Evolutionary conservation across 805 yeast species (phyloP).

Genomic region (Lachancea meyersii): DNA sequence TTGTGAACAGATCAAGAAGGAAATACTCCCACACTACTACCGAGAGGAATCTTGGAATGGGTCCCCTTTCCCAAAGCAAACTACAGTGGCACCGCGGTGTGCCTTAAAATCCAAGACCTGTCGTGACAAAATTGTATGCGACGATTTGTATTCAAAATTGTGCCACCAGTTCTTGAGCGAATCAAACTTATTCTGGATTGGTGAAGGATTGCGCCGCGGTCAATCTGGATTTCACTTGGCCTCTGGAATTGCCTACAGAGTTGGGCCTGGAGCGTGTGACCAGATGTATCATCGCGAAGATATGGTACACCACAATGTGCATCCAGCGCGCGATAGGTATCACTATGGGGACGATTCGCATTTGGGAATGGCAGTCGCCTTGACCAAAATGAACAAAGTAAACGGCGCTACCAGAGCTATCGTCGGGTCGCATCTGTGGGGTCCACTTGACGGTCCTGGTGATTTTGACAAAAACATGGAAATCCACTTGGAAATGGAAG

Average conservation of each 20-base stretch:
- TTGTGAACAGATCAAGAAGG: conserved; percentile 16
- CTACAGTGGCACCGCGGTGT: conserved; percentile 22
- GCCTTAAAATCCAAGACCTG: conserved; percentile 15
- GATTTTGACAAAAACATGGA: conserved; percentile 21
- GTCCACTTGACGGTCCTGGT: conserved; percentile 22
- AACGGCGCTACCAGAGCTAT: conserved; percentile 33
- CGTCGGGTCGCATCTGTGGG: conserved; percentile 34
- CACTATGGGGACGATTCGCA: conserved; percentile 13
- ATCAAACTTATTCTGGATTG: conserved; percentile 18
- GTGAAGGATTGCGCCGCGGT: conserved; percentile 15
- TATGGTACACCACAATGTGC: conserved; percentile 27
- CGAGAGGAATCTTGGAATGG: conserved; percentile 23
- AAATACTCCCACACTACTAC: conserved; percentile 22
- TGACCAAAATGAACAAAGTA: conserved; percentile 18
- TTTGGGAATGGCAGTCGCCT: conserved; percentile 12
- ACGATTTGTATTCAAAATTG: conserved; percentile 9
- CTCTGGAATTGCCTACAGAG: conserved; percentile 24
- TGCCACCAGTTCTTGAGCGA: conserved; percentile 14
- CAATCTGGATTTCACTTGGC: conserved; percentile 21
- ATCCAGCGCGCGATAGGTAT: conserved; percentile 9
- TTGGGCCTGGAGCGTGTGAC: conserved; percentile 28
- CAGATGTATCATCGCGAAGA: conserved; percentile 30
- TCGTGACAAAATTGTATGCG: conserved; percentile 12
- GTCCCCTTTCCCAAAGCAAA: conserved; percentile 23
- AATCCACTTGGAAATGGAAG: conserved; percentile 26